Base-by-base conservation (phyloP, 2,329 filamentous ascomycete species). In the Neonectria magnoliae region DNA sequence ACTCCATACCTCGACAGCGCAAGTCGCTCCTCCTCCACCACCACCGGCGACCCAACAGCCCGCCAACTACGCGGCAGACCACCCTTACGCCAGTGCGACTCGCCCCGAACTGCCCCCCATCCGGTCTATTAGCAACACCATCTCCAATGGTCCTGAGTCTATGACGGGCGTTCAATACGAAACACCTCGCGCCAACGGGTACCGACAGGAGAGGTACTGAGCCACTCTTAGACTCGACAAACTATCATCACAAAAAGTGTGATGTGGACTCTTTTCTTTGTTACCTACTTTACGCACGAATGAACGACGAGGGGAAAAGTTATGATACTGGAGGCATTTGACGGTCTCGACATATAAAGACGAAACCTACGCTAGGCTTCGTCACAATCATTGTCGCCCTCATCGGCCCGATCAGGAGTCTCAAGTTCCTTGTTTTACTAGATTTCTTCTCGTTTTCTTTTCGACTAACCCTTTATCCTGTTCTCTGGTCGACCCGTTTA, bases 101-200 rank as follows among this genome's bases (percentile, higher is more conserved):
- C 81, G 85, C 20, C 81, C 83, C 14, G 84, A 88, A 70, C 78
- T 90, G 31, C 88, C 88, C 13, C 88, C 88, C 2, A 79, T 90
- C 38, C 82, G 87, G 11, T 82, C 84, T 16, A 76, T 88, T 16
- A 84, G 81, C 70, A 80, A 79, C 55, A 78, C 77, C 60, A 74
- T 84, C 9, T 73, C 79, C 5, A 80, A 76, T 31, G 78, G 76
- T 0, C 84, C 88, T 1, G 88, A 90, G 22, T 86, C 87, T 1
- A 91, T 91, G 88, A 89, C 87, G 1, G 88, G 88, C 2, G 87
- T 91, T 6, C 88, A 90, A 72, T 91, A 90, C 56, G 87, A 88
- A 29, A 78, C 79, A 6, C 79, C 84, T 2, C 80, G 82, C 22
- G 67, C 78, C 8, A 84, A 83, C 63, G 84, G 83, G 5, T 87